These are phyloP conservation scores for Thecaphora thlaspeos DNA, from an alignment of 1,284 basidiomycete genomes.

Conservation along the genomic window DNA sequence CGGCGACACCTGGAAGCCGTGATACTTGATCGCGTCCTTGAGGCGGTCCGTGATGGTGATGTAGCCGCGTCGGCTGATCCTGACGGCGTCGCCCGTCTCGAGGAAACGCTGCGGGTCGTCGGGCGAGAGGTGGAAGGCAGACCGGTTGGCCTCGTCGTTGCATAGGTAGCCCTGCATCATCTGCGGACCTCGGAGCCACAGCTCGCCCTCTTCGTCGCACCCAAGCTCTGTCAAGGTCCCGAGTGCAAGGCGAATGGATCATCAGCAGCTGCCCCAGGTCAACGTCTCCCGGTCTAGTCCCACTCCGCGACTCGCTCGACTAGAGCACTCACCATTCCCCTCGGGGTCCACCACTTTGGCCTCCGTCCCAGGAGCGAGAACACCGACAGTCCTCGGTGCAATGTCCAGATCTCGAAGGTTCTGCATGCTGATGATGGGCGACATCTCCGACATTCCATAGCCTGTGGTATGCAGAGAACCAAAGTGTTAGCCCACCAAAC, in stretches of 20 bases:
- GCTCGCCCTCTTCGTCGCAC: conserved; percentile 45
- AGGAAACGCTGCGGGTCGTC: conserved; percentile 36
- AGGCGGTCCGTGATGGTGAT: conserved; percentile 50
- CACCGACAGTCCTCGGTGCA: conserved; percentile 40
- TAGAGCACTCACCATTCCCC: conserved; percentile 6
- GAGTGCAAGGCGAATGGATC: too few species aligned
- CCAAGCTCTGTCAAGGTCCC: conserved; percentile 36
- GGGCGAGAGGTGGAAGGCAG: conserved; percentile 33
- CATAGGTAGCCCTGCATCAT: conserved; percentile 55
- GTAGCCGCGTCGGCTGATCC: conserved; percentile 46
- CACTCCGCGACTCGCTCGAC: background rate
- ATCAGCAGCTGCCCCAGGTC: too few species aligned
- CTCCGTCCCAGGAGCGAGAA: conserved; percentile 46
- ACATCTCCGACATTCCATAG: conserved; percentile 57
- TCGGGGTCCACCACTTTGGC: conserved; percentile 42
- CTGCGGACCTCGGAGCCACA: conserved; percentile 51
- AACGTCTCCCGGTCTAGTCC: too few species aligned
- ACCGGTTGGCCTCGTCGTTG: conserved; percentile 49
- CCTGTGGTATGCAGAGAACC: conserved; percentile 3
- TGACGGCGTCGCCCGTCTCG: conserved; percentile 52
- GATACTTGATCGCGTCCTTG: conserved; percentile 57
- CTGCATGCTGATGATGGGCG: conserved; percentile 51
- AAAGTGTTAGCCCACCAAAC: too few species aligned
- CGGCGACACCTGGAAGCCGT: conserved; percentile 55
- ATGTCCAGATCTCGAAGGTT: conserved; percentile 37